A percentile compares a stretch with the other conserved stretches of the same genome.
phyloP scores from a whole-genome alignment of 306 rosid genomes.

The Cicer bijugum region DNA sequence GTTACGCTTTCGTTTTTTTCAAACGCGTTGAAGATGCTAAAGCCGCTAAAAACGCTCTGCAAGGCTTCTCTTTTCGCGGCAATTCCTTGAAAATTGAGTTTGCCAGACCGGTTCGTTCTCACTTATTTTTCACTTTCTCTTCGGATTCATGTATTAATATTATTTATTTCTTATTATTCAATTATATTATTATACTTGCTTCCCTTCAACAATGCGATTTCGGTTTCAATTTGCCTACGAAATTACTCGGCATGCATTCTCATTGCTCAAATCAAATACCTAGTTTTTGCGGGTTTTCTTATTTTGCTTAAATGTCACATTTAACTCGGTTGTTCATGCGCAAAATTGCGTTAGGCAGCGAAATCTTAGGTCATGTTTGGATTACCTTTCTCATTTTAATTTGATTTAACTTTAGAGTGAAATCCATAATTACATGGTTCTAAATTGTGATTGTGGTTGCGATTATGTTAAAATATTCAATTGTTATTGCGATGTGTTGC shows the following conservation, averaged over 20 bases:
- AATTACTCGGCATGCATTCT: conserved; percentile 25
- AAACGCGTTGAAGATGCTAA: conserved; percentile 84
- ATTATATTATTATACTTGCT: neutral
- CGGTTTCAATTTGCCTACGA: neutral
- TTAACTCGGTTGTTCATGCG: neutral
- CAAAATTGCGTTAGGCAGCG: conserved; percentile 20
- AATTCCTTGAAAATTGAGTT: conserved; percentile 77
- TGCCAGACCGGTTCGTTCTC: conserved; percentile 97
- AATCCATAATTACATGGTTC: neutral
- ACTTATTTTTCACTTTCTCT: conserved; percentile 40
- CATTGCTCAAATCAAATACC: conserved; percentile 6
- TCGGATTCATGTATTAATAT: conserved; percentile 40
- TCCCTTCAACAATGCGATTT: neutral
- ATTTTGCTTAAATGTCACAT: neutral
- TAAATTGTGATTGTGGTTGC: no score
- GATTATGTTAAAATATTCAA: neutral
- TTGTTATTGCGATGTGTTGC: no score
- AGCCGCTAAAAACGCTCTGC: conserved; percentile 85
- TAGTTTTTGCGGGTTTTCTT: neutral
- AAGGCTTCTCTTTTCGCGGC: conserved; percentile 69
- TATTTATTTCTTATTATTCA: neutral
- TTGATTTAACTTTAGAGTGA: neutral
- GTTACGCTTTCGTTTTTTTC: conserved; percentile 86
- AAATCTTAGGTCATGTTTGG: neutral
- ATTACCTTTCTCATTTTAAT: neutral